Percentiles rank a stretch among this genome's conserved stretches.
These are phyloP conservation scores for Mitragyna speciosa DNA, from an alignment of 257 asterid species.

Conservation along the genomic window DNA sequence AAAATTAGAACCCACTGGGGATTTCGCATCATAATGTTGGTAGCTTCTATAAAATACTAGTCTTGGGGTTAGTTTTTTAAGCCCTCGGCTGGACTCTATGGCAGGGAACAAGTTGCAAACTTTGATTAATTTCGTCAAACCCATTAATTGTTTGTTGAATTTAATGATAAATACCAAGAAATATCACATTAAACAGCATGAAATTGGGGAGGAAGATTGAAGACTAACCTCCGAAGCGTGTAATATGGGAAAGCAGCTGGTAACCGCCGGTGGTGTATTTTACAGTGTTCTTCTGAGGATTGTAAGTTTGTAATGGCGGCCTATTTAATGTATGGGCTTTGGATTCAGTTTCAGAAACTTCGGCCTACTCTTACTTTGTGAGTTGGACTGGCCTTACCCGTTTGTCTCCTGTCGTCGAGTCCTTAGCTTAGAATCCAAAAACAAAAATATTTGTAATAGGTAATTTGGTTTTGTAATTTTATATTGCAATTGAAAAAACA, in stretches of 20 bases:
- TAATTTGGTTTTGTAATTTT: too few species aligned
- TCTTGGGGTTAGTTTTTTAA: conserved; percentile 12
- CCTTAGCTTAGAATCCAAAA: too few species aligned
- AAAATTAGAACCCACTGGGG: conserved; percentile 26
- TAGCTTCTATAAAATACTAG: conserved; percentile 21
- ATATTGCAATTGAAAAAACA: too few species aligned
- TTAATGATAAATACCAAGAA: not conserved
- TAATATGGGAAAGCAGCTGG: not conserved
- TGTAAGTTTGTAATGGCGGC: too few species aligned
- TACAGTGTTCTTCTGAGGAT: not conserved
- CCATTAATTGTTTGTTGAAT: not conserved
- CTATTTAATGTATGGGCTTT: too few species aligned
- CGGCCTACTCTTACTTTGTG: too few species aligned
- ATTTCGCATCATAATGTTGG: conserved; percentile 32
- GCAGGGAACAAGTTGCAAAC: conserved; percentile 13
- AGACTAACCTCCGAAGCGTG: not conserved
- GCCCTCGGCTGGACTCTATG: conserved; percentile 13
- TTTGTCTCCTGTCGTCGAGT: too few species aligned
- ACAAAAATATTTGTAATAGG: too few species aligned
- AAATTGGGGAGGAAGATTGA: not conserved
- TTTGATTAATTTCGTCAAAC: conserved; percentile 36
- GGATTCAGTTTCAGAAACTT: too few species aligned
- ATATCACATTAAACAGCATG: not conserved
- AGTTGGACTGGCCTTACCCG: too few species aligned
- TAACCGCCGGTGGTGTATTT: too few species aligned